Evolutionary conservation across 139 green algal genomes (phyloP), one percentile per base, ranked within the genome.

Genomic region (Micractinium conductrix): DNA sequence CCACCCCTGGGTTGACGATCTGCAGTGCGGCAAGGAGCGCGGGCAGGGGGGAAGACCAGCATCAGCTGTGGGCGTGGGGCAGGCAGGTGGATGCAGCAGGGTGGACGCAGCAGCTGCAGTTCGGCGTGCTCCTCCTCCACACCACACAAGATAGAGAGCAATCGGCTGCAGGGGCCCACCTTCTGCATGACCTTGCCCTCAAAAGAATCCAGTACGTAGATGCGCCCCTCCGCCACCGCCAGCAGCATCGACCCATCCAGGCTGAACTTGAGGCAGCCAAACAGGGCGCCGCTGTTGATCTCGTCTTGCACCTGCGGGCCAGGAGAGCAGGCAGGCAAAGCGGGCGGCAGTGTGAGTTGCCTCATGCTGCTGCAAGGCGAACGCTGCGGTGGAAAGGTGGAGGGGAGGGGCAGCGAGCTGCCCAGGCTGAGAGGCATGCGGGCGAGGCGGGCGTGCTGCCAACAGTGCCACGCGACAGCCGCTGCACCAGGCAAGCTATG

Each of bases 191-290:
- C 60, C 30, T 37, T 74, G 62, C 93, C 92, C 16, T 91, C 74
- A 85, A 95, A 99, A 0, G 95, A 94, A 81, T 99, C 95, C 37
- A 99, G 78, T 22, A 98, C 50, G 69, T 97, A 95, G 8, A 96
- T 90, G 42, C 86, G 82, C 22, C 91, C 89, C 80, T 94, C 94
- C 73, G 87, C 91, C 63, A 93, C 90, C 21, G 88, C 91, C 81
- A 97, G 85, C 67, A 98, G 84, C 48, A 89, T 71, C 84, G 96
- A 94, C 62, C 96, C 96, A 69, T 98, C 95, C 48, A 92, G 91
- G 50, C 82, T 93, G 88, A 98, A 98, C 48, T 84, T 87, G 17
- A 98, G 85, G 55, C 88, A 84, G 19, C 90, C 84, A 84, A 96
- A 96, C 24, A 89, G 55, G 9, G 84, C 67, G 24, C 88, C 80